Conservation (phyloP, 805 yeast species). For the Candida schatavii region DNA sequence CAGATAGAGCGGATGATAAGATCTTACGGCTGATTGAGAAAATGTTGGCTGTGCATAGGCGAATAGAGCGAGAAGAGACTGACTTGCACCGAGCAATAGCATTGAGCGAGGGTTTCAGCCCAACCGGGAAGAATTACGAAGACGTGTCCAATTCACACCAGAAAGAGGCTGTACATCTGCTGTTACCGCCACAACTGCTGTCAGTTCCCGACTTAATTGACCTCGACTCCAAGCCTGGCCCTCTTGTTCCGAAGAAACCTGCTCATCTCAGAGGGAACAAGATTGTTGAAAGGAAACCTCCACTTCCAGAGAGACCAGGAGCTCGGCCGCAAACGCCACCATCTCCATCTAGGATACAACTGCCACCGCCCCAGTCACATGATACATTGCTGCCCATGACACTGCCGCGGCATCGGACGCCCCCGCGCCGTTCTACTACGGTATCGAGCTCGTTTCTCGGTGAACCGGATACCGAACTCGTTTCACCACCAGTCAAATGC, state of each 20-base stretch:
- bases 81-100: conserved; percentile 15
- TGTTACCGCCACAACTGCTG: background rate
- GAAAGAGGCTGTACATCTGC: conserved; percentile 14
- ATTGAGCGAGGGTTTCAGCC: background rate
- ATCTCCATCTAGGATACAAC: conserved; percentile 11
- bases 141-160: conserved; percentile 31
- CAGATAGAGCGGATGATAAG: conserved; percentile 45
- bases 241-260: conserved; percentile 52
- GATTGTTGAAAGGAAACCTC: conserved; percentile 23
- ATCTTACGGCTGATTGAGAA: conserved; percentile 27
- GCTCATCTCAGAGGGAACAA: conserved; percentile 31
- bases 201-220: conserved; percentile 1
- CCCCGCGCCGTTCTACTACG: conserved; percentile 20
- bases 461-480: conserved; percentile 14
- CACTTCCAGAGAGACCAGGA: conserved; percentile 28
- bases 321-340: background rate
- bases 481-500: conserved; percentile 11
- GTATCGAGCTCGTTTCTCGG: conserved; percentile 13
- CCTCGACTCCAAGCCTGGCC: conserved; percentile 25
- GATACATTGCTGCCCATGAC: conserved; percentile 28
- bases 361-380: conserved; percentile 11
- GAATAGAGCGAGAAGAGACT: conserved; percentile 3
- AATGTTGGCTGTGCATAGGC: conserved; percentile 1
- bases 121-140: conserved; percentile 5
- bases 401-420: too few relatives aligned